A percentile compares a stretch with the other conserved stretches of the same genome.
Conservation (phyloP, 2,329 filamentous ascomycete species). For the Apiospora pterosperma region DNA sequence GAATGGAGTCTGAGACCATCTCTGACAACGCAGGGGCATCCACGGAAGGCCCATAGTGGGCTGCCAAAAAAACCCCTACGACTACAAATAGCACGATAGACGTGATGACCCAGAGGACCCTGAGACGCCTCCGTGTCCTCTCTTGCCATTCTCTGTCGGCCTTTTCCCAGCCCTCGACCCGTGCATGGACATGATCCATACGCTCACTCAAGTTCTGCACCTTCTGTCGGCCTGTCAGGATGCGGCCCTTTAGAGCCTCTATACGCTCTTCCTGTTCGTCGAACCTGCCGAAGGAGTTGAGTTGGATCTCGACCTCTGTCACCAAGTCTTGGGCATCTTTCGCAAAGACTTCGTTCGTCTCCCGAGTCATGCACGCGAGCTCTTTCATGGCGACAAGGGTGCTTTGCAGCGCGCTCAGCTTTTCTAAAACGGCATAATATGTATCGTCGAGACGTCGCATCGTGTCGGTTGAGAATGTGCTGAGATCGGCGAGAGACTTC, state of each 20-base stretch:
- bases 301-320: conserved; percentile 56
- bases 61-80: conserved; percentile 38
- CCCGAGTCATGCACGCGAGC: conserved; percentile 58
- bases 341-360: conserved; percentile 57
- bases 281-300: conserved; percentile 60
- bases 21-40: conserved; percentile 4
- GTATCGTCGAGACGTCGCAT: conserved; percentile 68
- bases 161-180: conserved; percentile 65
- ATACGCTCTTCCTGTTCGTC: conserved; percentile 63
- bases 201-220: conserved; percentile 58
- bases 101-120: conserved; percentile 60
- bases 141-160: conserved; percentile 67
- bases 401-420: conserved; percentile 59
- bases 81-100: conserved; percentile 45
- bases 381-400: conserved; percentile 64
- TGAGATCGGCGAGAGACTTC: conserved; percentile 51
- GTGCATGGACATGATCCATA: conserved; percentile 59
- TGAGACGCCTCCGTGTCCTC: conserved; percentile 59
- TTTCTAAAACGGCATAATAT: conserved; percentile 71
- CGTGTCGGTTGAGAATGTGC: conserved; percentile 57
- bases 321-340: conserved; percentile 56
- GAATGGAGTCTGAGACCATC: conserved; percentile 4
- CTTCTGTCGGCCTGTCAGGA: conserved; percentile 56
- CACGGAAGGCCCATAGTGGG: conserved; percentile 25
- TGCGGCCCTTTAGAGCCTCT: conserved; percentile 56